Conservation (phyloP, 768 basidiomycete genomes). For the Suillus cothurnatus region DNA sequence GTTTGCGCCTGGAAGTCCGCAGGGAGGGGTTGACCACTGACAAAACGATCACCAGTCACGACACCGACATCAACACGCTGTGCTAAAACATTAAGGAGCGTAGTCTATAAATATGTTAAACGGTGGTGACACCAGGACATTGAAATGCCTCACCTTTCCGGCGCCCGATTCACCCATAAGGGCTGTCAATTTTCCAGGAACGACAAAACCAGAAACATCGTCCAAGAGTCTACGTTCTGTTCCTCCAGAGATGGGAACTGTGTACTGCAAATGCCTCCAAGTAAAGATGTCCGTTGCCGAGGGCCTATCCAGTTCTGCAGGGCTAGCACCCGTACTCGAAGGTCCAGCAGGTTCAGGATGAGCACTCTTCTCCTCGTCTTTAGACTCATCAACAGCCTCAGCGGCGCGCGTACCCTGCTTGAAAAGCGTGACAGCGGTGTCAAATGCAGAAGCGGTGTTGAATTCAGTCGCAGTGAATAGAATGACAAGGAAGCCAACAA, state of each 20-base stretch:
- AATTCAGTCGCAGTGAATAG: constrained; percentile 64
- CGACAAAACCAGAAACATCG: constrained; percentile 78
- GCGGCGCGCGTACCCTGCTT: constrained; percentile 50
- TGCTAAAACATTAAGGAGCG: constrained; percentile 72
- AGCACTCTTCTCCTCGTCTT: constrained; percentile 18
- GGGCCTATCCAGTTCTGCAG: not conserved
- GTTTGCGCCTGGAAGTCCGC: constrained; percentile 54
- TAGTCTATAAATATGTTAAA: constrained; percentile 55
- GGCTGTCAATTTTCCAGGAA: constrained; percentile 86
- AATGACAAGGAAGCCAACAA: constrained; percentile 52
- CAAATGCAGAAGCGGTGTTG: constrained; percentile 40
- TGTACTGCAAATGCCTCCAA: constrained; percentile 80
- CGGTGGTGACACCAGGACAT: constrained; percentile 5
- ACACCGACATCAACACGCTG: constrained; percentile 75
- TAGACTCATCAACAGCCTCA: constrained; percentile 23
- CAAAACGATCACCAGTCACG: constrained; percentile 61
- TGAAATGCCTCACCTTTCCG: constrained; percentile 39
- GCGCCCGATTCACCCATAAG: constrained; percentile 88
- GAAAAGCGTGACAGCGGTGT: constrained; percentile 58
- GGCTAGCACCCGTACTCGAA: not conserved
- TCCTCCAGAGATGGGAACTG: constrained; percentile 68
- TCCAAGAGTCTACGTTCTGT: constrained; percentile 59
- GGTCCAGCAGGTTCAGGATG: not conserved
- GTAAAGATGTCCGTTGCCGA: constrained; percentile 63
- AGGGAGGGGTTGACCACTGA: constrained; percentile 64